These are phyloP conservation scores for Jamesozyma hellenica DNA, from an alignment of 805 yeast species.

Conservation along the genomic window DNA sequence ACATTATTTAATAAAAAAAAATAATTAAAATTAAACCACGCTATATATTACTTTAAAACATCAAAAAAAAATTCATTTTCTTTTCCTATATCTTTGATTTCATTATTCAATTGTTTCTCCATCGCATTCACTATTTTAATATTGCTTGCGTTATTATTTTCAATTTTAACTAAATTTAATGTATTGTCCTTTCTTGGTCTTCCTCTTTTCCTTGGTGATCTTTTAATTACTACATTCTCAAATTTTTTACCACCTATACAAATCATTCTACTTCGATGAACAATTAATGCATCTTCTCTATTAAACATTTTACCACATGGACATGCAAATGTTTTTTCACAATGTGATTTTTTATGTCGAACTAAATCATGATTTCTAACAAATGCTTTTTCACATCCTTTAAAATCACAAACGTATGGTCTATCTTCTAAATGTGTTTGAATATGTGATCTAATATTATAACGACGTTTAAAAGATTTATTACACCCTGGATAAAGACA, in stretches of 20 bases:
- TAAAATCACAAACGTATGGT: slow-evolving; percentile 66
- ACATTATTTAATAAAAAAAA: too few species aligned
- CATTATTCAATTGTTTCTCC: background rate
- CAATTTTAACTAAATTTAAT: slow-evolving; percentile 2
- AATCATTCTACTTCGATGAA: slow-evolving; percentile 71
- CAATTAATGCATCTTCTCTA: slow-evolving; percentile 75
- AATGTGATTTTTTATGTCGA: slow-evolving; percentile 82
- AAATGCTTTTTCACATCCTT: slow-evolving; percentile 69
- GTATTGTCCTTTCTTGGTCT: slow-evolving; percentile 19
- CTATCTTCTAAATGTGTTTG: slow-evolving; percentile 93
- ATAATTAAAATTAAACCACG: too few species aligned
- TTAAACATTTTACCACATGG: slow-evolving; percentile 90
- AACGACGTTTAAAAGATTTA: slow-evolving; percentile 75
- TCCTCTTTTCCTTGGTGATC: slow-evolving; percentile 25
- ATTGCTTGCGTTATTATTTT: background rate
- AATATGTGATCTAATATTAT: slow-evolving; percentile 88
- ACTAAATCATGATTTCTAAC: slow-evolving; percentile 92
- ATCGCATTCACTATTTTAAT: background rate
- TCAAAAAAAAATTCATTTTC: background rate
- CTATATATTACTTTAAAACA: too few species aligned
- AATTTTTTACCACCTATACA: slow-evolving; percentile 57
- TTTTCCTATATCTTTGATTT: background rate
- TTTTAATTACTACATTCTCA: slow-evolving; percentile 22
- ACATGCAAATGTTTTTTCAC: slow-evolving; percentile 60
- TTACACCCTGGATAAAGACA: slow-evolving; percentile 74